Evolutionary conservation across 164 flowering plant species (phyloP), one percentile per base, ranked within the genome.

Genomic region (Aristolochia contorta): DNA sequence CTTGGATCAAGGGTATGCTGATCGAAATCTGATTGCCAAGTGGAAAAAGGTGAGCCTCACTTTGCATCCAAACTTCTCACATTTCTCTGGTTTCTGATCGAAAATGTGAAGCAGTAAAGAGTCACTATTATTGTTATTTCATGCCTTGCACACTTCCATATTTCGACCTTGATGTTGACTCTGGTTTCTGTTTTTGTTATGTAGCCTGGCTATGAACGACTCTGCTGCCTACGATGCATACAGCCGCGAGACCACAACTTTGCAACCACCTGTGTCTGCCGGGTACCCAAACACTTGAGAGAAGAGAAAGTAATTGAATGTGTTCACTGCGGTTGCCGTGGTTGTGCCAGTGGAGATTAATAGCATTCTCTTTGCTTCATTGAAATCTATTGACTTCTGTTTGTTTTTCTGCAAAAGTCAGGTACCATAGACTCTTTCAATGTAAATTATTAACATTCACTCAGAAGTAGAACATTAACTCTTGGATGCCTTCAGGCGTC

Each of bases 191-290:
- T 68, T 63, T 68, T 63, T 71, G 52, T 45, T 55, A 53, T 74
- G 79, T 87, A 92, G 96, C 81, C 98, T 9, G 98, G 98, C 14
- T 92, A 89, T 66, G 98, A 92, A 62, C 82, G 98, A 12, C 87
- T 92, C 4, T 92, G 96, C 78, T 92, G 98, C 77, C 73, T 92
- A 32, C 69, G 80, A 50, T 92, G 98, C 83, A 92, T 92, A 18
- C 96, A 89, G 62, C 93, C 96, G 5, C 80, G 93, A 27, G 98
- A 89, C 72, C 98, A 89, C 73, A 92, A 89, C 77, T 92, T 85
- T 45, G 77, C 72, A 24, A 92, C 96, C 0, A 87, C 96, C 0
- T 92, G 98, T 58, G 96, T 87, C 4, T 92, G 98, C 69, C 79
- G 96, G 63, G 98, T 92, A 18, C 98, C 98, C 25, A 92, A 87